Percentiles rank a stretch among this genome's conserved stretches.
Conservation (phyloP, 306 rosid genomes). For the Oxytropis ochrocephala region DNA sequence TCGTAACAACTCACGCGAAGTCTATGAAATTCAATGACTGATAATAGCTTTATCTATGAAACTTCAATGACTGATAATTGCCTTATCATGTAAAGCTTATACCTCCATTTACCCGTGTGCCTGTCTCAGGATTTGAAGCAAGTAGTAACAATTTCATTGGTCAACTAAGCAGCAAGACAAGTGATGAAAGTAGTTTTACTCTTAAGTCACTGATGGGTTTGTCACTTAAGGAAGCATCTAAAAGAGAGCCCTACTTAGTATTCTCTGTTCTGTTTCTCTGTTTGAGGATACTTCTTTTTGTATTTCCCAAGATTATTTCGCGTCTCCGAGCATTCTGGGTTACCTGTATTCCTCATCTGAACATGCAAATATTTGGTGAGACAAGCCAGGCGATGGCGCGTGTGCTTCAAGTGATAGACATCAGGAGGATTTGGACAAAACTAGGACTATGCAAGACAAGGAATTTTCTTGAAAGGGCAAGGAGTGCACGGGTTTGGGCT, state of each 20-base stretch:
- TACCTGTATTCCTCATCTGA: slow-evolving; percentile 49
- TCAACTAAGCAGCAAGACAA: slow-evolving; percentile 16
- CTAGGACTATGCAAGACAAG: slow-evolving; percentile 56
- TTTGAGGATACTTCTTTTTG: slow-evolving; percentile 35
- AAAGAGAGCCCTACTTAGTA: slow-evolving; percentile 50
- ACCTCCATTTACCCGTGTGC: not conserved
- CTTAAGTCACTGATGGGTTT: slow-evolving; percentile 22
- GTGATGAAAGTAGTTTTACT: slow-evolving; percentile 20
- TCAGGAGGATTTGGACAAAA: slow-evolving; percentile 67
- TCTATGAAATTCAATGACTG: not conserved
- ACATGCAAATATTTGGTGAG: slow-evolving; percentile 75
- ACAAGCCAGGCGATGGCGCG: slow-evolving; percentile 60
- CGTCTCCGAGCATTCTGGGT: slow-evolving; percentile 48
- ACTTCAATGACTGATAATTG: not conserved
- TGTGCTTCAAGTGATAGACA: slow-evolving; percentile 58
- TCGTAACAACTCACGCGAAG: not conserved
- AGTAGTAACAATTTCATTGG: slow-evolving; percentile 25
- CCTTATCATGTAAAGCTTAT: not conserved
- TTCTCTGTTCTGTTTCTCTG: slow-evolving; percentile 56
- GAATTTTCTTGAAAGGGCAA: slow-evolving; percentile 56
- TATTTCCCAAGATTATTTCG: slow-evolving; percentile 36
- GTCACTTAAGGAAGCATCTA: slow-evolving; percentile 31
- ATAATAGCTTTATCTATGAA: not conserved
- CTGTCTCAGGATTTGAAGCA: slow-evolving; percentile 47
- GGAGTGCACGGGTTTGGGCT: slow-evolving; percentile 70